Conservation (phyloP, 2,329 filamentous ascomycete genomes). For the Hirsutella thompsonii region DNA sequence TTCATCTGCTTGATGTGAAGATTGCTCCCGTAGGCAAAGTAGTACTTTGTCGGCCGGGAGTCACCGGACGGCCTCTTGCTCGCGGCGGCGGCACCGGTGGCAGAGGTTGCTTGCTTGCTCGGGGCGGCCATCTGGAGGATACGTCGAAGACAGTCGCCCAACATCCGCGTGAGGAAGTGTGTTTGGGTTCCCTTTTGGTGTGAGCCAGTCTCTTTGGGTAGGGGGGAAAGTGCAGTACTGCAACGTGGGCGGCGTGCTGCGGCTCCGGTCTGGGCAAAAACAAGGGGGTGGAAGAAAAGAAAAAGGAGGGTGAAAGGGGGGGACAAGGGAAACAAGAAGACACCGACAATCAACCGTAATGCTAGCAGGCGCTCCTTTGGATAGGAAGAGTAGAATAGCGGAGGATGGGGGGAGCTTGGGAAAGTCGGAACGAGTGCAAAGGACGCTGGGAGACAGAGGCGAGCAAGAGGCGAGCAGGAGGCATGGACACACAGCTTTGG, state of each 20-base stretch:
- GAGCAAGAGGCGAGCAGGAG: neutral
- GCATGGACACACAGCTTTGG: conserved; percentile 7
- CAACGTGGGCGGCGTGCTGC: neutral
- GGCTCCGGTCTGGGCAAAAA: neutral
- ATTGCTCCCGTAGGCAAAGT: conserved; percentile 36
- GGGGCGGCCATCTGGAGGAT: conserved; percentile 8
- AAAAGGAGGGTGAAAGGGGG: too few relatives aligned
- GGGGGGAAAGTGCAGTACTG: neutral
- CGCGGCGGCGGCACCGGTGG: neutral
- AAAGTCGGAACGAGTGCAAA: neutral
- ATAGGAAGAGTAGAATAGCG: neutral
- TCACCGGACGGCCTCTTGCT: conserved; percentile 1
- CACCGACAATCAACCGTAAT: too few relatives aligned
- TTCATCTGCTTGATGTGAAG: conserved; percentile 31
- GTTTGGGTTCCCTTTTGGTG: too few relatives aligned
- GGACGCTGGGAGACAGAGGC: neutral
- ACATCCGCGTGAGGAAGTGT: neutral
- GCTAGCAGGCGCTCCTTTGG: too few relatives aligned
- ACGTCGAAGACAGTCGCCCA: neutral
- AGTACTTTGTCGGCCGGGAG: conserved; percentile 17
- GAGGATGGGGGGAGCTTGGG: neutral
- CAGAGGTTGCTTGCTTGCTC: neutral
- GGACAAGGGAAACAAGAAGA: neutral
- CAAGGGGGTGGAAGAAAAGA: neutral
- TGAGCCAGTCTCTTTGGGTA: too few relatives aligned